Evolutionary conservation across 805 yeast genomes (phyloP).

Genomic region (Saccharomycopsis amapae): DNA sequence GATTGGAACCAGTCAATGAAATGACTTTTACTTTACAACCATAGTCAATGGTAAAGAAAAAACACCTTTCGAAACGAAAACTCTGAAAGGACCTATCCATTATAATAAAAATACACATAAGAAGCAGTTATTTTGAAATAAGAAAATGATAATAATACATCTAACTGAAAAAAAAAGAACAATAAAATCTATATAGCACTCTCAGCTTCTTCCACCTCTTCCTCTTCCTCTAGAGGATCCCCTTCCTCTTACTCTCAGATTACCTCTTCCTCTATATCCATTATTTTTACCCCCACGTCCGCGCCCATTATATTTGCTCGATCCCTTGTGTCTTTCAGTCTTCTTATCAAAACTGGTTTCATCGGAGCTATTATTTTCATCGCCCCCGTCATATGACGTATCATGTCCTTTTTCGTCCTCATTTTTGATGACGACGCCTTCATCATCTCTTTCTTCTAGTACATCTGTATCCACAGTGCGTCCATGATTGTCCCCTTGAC

Average conservation of each 20-base stretch:
- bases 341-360: neutral
- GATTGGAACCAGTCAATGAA: too few species aligned
- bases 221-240: constrained; percentile 6
- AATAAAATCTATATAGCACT: neutral
- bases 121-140: neutral
- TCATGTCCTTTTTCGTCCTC: neutral
- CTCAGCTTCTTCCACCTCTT: constrained; percentile 6
- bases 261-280: constrained; percentile 1
- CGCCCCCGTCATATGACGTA: neutral
- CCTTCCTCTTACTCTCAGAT: constrained; percentile 7
- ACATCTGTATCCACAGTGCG: neutral
- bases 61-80: neutral
- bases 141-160: neutral
- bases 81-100: neutral
- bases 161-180: too few species aligned
- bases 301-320: neutral
- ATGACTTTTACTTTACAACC: too few species aligned
- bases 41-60: too few species aligned
- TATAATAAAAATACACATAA: neutral
- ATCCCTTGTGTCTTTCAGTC: too few species aligned
- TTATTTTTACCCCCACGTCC: constrained; percentile 1
- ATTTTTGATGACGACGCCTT: neutral
- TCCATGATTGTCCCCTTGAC: constrained; percentile 1
- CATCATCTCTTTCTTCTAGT: constrained; percentile 1
- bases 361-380: constrained; percentile 2